Conservation (phyloP, 1,284 basidiomycete genomes). For the Pseudozyma thailandica region DNA sequence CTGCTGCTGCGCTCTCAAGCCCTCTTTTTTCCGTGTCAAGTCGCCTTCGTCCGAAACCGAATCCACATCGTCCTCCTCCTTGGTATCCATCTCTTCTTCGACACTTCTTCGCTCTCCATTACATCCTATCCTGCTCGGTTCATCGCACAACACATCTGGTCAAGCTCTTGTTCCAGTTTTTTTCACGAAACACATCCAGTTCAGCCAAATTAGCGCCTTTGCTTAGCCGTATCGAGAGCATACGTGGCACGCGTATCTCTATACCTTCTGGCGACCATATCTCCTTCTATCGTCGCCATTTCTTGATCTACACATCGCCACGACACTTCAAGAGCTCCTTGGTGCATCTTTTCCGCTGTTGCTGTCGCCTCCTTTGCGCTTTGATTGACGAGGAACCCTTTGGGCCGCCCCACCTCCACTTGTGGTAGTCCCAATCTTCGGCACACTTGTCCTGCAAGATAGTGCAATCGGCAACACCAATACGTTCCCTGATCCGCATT, state of each 20-base stretch:
- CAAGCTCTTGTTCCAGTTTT: neutral
- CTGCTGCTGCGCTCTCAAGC: conserved; percentile 26
- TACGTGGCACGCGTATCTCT: conserved; percentile 12
- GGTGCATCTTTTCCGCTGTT: too few relatives aligned
- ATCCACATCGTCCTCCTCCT: conserved; percentile 9
- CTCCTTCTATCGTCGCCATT: neutral
- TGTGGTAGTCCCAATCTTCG: conserved; percentile 4
- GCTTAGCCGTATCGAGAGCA: neutral
- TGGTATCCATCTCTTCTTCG: neutral
- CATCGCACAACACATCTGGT: too few relatives aligned
- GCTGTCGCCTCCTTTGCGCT: neutral
- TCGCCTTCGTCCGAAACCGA: conserved; percentile 8
- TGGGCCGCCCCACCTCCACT: conserved; percentile 29
- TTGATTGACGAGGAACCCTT: neutral
- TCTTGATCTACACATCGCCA: neutral
- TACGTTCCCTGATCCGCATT: neutral
- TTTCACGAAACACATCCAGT: neutral
- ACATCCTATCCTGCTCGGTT: too few relatives aligned
- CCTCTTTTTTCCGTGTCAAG: conserved; percentile 14
- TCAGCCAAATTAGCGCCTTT: neutral
- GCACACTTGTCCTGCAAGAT: neutral
- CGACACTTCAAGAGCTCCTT: too few relatives aligned
- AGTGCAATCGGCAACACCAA: too few relatives aligned
- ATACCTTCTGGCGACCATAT: neutral
- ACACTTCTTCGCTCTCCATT: conserved; percentile 1